Evolutionary conservation across 257 asterid genomes (phyloP).

Genomic region (Cynanchum wilfordii): DNA sequence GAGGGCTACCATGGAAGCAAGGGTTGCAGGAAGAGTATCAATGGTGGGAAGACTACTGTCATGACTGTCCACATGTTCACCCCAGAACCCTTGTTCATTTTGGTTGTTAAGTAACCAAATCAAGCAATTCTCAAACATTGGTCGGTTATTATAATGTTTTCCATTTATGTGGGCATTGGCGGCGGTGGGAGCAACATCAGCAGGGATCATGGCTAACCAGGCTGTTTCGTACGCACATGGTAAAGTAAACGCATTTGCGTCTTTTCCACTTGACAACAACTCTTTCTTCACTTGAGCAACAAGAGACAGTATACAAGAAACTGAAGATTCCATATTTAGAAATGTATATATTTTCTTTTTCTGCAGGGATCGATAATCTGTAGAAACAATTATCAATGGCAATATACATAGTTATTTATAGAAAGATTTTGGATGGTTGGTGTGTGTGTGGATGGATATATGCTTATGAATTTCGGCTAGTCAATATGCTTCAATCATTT

Average conservation of each 20-base stretch:
- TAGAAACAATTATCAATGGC: too few relatives aligned
- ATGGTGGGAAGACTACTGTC: constrained; percentile 39
- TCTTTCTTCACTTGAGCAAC: constrained; percentile 37
- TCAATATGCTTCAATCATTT: too few relatives aligned
- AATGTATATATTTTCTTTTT: too few relatives aligned
- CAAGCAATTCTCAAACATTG: constrained; percentile 42
- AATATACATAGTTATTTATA: too few relatives aligned
- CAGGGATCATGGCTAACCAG: constrained; percentile 64
- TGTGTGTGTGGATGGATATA: too few relatives aligned
- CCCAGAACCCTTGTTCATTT: constrained; percentile 48
- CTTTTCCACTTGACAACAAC: constrained; percentile 16
- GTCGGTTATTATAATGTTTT: constrained; percentile 7
- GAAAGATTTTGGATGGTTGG: too few relatives aligned
- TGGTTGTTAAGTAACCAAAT: constrained; percentile 49
- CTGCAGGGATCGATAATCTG: too few relatives aligned
- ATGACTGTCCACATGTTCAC: constrained; percentile 32
- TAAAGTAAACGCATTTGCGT: constrained; percentile 10
- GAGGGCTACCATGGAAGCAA: constrained; percentile 51
- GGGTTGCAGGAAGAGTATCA: constrained; percentile 46
- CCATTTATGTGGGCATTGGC: background rate
- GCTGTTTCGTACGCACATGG: constrained; percentile 55
- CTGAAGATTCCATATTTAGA: constrained; percentile 28
- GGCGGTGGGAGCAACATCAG: too few relatives aligned
- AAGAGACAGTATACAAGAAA: constrained; percentile 23
- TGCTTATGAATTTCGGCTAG: too few relatives aligned